Base-by-base conservation (phyloP, 1,284 basidiomycete species). In the Cryptococcus sp. region DNA sequence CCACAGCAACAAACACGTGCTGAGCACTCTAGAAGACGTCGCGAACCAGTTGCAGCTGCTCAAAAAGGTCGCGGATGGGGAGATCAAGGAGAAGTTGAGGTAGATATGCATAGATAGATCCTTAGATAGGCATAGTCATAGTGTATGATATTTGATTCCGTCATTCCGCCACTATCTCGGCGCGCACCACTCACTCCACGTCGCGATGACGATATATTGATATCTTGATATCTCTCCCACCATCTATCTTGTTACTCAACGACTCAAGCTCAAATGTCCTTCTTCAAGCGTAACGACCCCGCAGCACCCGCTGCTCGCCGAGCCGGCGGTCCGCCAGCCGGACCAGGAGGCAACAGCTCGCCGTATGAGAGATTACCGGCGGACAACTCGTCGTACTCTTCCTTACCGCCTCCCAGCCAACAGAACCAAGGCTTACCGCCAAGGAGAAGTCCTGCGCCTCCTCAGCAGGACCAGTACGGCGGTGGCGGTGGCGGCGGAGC, bases 41-140 rank as follows among this genome's bases (percentile, higher is more conserved):
- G 76, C 78, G 20, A 74, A 76, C 55, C 79, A 80, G 65, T 57
- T 80, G 5, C 56, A 64, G 25, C 66, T 80, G 55, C 58, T 80
- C 30, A 77, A 76, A 54, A 67, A 68, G 40, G 79, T 80, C 8
- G 79, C 79, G 3, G 77, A 75, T 54, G 68, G 66, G 41, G 77
- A 79, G 64, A 69, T 78, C 15, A 54, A 60, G 6, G 75, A 78
- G 52, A 70, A 64, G 55, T 41, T 71, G 51, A 56, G 39, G 23
- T 68, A 63, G 61, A 57, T 19, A 41, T 19, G 45, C 19, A 23
- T 48, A 19, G 19, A 17, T 50, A 50, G 48, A 50, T 16, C 30
- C 41, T 42, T 48, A 48, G 47, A 50, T 48, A 30, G 48, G 20
- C 30, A 49, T 49, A 27, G 51, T 43, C 51, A 48, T 48, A 47